Evolutionary conservation across 2,329 filamentous ascomycete genomes (phyloP).

Genomic region (Hypoxylon sp.): DNA sequence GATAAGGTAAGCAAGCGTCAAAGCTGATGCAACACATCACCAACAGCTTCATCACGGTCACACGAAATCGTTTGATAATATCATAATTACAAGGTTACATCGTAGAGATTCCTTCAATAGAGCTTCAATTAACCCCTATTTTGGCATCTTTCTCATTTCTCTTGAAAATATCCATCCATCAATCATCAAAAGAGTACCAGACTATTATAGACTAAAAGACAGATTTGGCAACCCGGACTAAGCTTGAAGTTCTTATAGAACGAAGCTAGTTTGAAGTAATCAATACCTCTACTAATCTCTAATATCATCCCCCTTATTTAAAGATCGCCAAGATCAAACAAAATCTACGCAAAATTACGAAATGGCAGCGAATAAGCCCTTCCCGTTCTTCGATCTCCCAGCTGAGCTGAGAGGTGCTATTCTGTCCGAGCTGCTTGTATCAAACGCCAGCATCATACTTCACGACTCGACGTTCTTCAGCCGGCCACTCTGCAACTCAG

Average conservation of each 20-base stretch:
- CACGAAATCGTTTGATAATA: not conserved
- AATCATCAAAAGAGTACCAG: not conserved
- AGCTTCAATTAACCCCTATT: not conserved
- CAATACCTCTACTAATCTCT: not conserved
- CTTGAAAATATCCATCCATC: not conserved
- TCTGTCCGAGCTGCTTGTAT: slow-evolving; percentile 49
- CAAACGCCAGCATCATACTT: slow-evolving; percentile 46
- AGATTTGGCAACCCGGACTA: not conserved
- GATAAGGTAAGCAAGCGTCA: slow-evolving; percentile 15
- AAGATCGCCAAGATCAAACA: not conserved
- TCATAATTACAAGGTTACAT: not conserved
- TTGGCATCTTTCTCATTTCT: not conserved
- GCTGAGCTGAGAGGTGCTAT: slow-evolving; percentile 50
- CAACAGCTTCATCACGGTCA: slow-evolving; percentile 7
- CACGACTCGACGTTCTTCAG: slow-evolving; percentile 45
- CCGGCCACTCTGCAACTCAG: slow-evolving; percentile 29
- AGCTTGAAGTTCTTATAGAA: not conserved
- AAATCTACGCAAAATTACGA: not conserved
- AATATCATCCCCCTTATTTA: not conserved
- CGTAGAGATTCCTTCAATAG: not conserved
- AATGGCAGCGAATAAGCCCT: slow-evolving; percentile 39
- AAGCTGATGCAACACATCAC: slow-evolving; percentile 9
- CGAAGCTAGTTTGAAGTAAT: not conserved
- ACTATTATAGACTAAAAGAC: not conserved
- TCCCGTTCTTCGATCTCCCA: slow-evolving; percentile 54